Conservation (phyloP, 768 basidiomycete species). For the Pleurotus platypus region DNA sequence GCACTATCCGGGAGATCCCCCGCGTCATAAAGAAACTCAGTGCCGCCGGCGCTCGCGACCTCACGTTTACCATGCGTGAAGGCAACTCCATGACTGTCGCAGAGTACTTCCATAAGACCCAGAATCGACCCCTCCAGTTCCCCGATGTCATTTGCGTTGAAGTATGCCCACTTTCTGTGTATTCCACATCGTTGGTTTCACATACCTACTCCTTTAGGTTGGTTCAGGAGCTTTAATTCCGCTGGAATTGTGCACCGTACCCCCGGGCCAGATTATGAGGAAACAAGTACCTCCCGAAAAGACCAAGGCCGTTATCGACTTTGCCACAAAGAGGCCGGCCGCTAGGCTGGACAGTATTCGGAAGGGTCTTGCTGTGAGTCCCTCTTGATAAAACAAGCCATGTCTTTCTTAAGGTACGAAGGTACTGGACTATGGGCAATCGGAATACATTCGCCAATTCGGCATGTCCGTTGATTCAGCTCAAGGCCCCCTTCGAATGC, state of each 20-base stretch:
- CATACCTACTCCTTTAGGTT: constrained; percentile 34
- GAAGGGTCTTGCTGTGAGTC: constrained; percentile 47
- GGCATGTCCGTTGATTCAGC: constrained; percentile 58
- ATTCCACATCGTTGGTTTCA: too few species aligned
- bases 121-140: constrained; percentile 50
- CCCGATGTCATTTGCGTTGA: constrained; percentile 69
- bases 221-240: constrained; percentile 60
- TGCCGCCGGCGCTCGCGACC: constrained; percentile 44
- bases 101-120: constrained; percentile 50
- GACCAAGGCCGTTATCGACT: constrained; percentile 59
- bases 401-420: constrained; percentile 16
- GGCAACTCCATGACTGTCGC: constrained; percentile 57
- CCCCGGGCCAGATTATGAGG: constrained; percentile 64
- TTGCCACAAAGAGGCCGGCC: constrained; percentile 59
- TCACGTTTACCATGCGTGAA: constrained; percentile 55
- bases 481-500: constrained; percentile 49
- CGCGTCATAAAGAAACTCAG: constrained; percentile 64
- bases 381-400: background rate
- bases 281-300: constrained; percentile 68
- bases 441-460: constrained; percentile 71
- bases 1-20: constrained; percentile 31
- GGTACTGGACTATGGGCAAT: constrained; percentile 68
- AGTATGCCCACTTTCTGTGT: constrained; percentile 32
- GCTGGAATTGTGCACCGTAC: constrained; percentile 56
- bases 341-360: constrained; percentile 54